Percentiles rank a stretch among this genome's conserved stretches.
phyloP scores from a whole-genome alignment of 306 rosid genomes.

The Fragaria ananassa region DNA sequence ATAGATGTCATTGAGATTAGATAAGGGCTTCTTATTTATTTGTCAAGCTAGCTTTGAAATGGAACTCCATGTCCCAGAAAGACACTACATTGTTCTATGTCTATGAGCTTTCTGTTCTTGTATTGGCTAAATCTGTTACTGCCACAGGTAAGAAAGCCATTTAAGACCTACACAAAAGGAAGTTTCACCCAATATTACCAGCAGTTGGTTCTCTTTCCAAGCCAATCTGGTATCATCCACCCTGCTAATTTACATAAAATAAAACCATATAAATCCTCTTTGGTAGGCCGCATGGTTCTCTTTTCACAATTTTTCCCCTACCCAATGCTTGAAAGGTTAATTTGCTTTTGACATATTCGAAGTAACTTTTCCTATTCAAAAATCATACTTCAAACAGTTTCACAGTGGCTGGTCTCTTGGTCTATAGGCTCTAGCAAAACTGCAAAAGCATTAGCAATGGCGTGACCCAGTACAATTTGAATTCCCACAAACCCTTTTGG shows the following conservation, averaged over 20 bases:
- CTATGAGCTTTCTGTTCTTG: slow-evolving; percentile 39
- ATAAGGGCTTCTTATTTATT: slow-evolving; percentile 4
- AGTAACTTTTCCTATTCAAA: slow-evolving; percentile 61
- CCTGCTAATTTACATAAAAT: neutral
- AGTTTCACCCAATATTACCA: slow-evolving; percentile 17
- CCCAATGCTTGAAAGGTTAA: slow-evolving; percentile 27
- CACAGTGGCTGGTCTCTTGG: neutral
- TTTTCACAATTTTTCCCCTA: slow-evolving; percentile 4
- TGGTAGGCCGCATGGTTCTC: slow-evolving; percentile 8
- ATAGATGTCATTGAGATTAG: neutral
- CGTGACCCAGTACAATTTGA: slow-evolving; percentile 22
- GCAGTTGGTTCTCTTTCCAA: neutral
- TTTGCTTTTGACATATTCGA: slow-evolving; percentile 52
- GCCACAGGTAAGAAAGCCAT: slow-evolving; percentile 12
- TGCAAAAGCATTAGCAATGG: slow-evolving; percentile 1
- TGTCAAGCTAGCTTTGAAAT: slow-evolving; percentile 41
- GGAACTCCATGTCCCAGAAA: slow-evolving; percentile 42
- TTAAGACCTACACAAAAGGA: neutral
- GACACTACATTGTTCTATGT: slow-evolving; percentile 34
- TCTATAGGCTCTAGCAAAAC: slow-evolving; percentile 15
- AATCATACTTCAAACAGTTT: slow-evolving; percentile 13
- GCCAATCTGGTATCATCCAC: slow-evolving; percentile 11
- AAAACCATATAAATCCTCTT: slow-evolving; percentile 7
- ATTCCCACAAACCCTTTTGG: slow-evolving; percentile 19
- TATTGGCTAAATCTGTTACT: slow-evolving; percentile 26